Base-by-base conservation (phyloP, 306 rosid species). In the Prunus armeniaca region DNA sequence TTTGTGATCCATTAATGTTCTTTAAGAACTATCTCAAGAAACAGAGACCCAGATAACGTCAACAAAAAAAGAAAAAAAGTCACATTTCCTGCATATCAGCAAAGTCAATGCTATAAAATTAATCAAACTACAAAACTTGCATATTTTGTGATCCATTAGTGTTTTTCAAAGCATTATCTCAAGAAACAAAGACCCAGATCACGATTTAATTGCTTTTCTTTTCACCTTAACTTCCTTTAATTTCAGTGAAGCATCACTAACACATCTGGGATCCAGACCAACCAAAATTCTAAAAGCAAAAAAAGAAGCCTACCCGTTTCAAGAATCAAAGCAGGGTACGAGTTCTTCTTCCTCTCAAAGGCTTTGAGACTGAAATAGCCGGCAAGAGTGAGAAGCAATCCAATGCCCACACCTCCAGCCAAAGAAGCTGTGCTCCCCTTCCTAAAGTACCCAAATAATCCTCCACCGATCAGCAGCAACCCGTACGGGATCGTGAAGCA, bases 401-500 rank as follows among this genome's bases (percentile, higher is more conserved):
- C 97, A 54, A 77, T 76, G 30, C 79, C 93, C 1, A 75, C 87
- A 8, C 96, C 96, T 22, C 96, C 98, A 71, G 74, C 90, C 45
- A 93, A 82, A 69, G 93, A 93, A 52, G 95, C 84, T 7, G 68
- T 46, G 93, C 98, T 93, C 46, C 98, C 98, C 76, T 88, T 93
- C 47, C 56, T 74, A 15, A 93, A 67, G 83, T 75, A 93, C 6
- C 90, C 98, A 30, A 91, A 82, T 2, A 88, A 45, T 28, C 98
- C 98, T 15, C 98, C 98, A n/a, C 82, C 88, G 20, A 82, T 77
- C 51, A 93, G 76, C 25, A 88, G 0, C 85, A 93, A 65, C 25
- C 98, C 98, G 71, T 93, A 93, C 1, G 98, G 98, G 58, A 93
- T 93, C 61, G 98, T 86, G 77, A 93, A 89, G 77, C 98, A 93